phyloP scores from a whole-genome alignment of 2,329 filamentous ascomycete species.

The Cryoendolithus antarcticus region DNA sequence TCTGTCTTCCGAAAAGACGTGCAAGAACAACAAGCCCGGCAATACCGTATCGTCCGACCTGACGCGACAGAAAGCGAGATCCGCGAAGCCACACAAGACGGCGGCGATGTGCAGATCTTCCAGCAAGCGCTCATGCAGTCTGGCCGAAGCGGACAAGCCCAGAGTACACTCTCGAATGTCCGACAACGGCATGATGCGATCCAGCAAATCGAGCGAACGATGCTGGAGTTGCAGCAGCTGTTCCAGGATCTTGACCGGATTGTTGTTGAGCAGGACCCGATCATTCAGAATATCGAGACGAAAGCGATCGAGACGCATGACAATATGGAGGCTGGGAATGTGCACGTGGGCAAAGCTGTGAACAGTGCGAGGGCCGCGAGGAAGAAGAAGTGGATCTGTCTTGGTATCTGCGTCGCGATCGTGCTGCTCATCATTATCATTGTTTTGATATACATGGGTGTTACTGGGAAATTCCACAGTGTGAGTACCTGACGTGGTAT shows the following conservation, averaged over 20 bases:
- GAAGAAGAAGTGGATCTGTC: constrained; percentile 95
- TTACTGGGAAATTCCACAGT: constrained; percentile 6
- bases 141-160: constrained; percentile 69
- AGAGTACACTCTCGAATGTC: constrained; percentile 68
- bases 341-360: constrained; percentile 71
- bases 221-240: constrained; percentile 74
- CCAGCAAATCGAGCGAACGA: constrained; percentile 81
- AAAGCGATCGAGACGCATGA: constrained; percentile 76
- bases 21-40: constrained; percentile 71
- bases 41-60: constrained; percentile 69
- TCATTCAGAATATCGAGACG: constrained; percentile 69
- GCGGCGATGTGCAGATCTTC: constrained; percentile 68
- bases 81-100: constrained; percentile 59
- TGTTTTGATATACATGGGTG: constrained; percentile 5
- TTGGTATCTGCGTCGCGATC: constrained; percentile 50
- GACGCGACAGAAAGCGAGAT: constrained; percentile 67
- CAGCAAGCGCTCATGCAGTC: constrained; percentile 73
- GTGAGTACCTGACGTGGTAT: background rate
- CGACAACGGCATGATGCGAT: constrained; percentile 75
- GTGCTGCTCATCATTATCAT: constrained; percentile 6
- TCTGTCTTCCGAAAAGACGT: constrained; percentile 67
- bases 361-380: constrained; percentile 66
- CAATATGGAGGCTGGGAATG: constrained; percentile 75
- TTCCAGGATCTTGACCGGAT: constrained; percentile 83
- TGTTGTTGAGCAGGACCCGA: constrained; percentile 73